Evolutionary conservation across 1,139 yeast genomes (phyloP), one percentile per base, ranked within the genome.

Genomic region (Petasospora fabianii): DNA sequence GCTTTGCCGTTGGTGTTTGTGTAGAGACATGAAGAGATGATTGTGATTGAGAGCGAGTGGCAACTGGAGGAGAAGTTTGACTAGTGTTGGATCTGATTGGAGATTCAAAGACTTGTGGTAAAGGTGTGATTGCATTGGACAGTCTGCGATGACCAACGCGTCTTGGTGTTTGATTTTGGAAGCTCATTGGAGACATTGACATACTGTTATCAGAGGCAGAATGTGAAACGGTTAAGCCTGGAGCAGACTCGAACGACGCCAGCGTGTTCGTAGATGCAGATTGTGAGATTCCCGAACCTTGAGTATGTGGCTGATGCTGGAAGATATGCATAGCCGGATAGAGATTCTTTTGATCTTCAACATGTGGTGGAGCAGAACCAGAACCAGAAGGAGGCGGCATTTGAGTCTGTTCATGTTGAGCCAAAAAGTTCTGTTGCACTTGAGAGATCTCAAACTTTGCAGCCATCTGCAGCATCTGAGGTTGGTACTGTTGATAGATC

Each of bases 231-330:
- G 54, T 50, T 20, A 55, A 39, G 14, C 48, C 50, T 12, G 73
- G 75, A 24, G 62, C 55, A 11, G 73, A 69, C 34, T 70, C 76
- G 38, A 57, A 50, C 18, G 77, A 70, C 15, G 72, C 67, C 12
- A 73, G 53, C 2, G 76, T 70, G 36, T 56, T 43, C 20, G 54
- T 44, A 16, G 59, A 43, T 12, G 42, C 27, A 28, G 56, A 44
- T 39, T 43, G 40, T 10, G 44, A 35, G 12, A 43, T 31, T 24
- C 34, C 16, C 32, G 29, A 11, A 13, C 26, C 26, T n/a, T n/a
- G n/a, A 20, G 22, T 20, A 10, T 20, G 6, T 20, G 3, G 22
- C 34, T 24, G 37, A 27, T 36, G 40, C 24, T 36, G 43, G 39
- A 44, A 44, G 30, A 42, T 38, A 26, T 42, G 46, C 48, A 44